phyloP scores from a whole-genome alignment of 148 eudicot species.

The Oxyria digyna region DNA sequence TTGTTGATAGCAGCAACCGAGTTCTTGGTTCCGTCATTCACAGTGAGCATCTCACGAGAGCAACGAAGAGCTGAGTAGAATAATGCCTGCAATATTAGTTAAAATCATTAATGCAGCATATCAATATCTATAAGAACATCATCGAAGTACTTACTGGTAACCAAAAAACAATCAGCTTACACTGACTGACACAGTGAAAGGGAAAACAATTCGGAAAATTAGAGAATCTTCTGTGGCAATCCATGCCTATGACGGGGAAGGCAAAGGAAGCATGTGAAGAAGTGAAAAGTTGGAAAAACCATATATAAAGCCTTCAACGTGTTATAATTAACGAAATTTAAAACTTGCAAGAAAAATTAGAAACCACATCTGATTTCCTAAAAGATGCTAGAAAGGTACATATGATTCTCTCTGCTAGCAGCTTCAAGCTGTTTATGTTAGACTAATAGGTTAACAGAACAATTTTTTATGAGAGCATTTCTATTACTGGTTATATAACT shows the following conservation, averaged over 20 bases:
- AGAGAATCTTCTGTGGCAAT: background rate
- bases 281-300: background rate
- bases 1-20: conserved; percentile 54
- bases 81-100: conserved; percentile 1
- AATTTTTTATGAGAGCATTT: background rate
- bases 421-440: background rate
- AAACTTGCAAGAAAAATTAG: background rate
- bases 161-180: background rate
- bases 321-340: background rate
- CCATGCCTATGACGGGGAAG: background rate
- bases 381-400: background rate
- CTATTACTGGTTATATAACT: background rate
- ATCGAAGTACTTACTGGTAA: background rate
- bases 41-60: conserved; percentile 67
- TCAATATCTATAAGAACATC: background rate
- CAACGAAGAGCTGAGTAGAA: conserved; percentile 81
- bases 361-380: background rate
- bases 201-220: background rate
- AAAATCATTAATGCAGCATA: background rate
- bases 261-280: background rate
- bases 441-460: background rate
- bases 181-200: background rate
- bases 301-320: background rate
- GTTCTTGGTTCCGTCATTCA: conserved; percentile 54
- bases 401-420: background rate